Percentiles rank a stretch among this genome's conserved stretches.
Evolutionary conservation across 805 yeast genomes (phyloP).

Genomic region (Hagleromyces aurorensis): DNA sequence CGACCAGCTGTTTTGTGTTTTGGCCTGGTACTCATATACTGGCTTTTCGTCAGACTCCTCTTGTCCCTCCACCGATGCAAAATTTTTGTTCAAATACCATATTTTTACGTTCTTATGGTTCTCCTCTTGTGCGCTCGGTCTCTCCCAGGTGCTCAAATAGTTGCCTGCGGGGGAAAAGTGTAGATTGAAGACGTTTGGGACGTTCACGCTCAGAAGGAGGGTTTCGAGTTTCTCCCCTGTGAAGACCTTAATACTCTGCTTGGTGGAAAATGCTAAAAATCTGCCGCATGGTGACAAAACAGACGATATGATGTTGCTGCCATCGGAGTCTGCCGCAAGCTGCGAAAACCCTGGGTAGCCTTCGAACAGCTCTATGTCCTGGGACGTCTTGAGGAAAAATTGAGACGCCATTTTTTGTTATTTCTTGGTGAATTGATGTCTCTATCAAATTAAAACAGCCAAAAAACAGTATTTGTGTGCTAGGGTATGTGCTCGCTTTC

Average conservation of each 20-base stretch:
- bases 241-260: slow-evolving; percentile 21
- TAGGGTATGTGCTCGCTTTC: too few species aligned
- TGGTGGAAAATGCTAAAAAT: slow-evolving; percentile 28
- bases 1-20: slow-evolving; percentile 81
- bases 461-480: not conserved
- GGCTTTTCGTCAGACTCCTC: slow-evolving; percentile 10
- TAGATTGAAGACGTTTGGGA: slow-evolving; percentile 68
- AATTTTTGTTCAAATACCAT: slow-evolving; percentile 48
- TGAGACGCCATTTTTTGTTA: slow-evolving; percentile 29
- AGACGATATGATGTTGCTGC: slow-evolving; percentile 19
- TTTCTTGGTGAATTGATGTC: too few species aligned
- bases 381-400: slow-evolving; percentile 29
- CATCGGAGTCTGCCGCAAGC: slow-evolving; percentile 17
- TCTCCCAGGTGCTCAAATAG: slow-evolving; percentile 81
- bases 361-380: slow-evolving; percentile 29
- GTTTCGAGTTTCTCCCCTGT: slow-evolving; percentile 24
- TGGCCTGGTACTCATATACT: slow-evolving; percentile 53
- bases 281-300: slow-evolving; percentile 31
- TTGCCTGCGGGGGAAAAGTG: slow-evolving; percentile 85
- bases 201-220: slow-evolving; percentile 22
- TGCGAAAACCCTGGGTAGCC: slow-evolving; percentile 29
- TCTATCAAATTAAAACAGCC: slow-evolving; percentile 3
- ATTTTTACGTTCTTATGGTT: slow-evolving; percentile 77
- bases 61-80: slow-evolving; percentile 25
- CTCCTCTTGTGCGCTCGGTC: slow-evolving; percentile 63